Percentiles rank a stretch among this genome's conserved stretches.
Evolutionary conservation across 73 alveolate genomes (phyloP).

Genomic region (Tetrahymena borealis): DNA sequence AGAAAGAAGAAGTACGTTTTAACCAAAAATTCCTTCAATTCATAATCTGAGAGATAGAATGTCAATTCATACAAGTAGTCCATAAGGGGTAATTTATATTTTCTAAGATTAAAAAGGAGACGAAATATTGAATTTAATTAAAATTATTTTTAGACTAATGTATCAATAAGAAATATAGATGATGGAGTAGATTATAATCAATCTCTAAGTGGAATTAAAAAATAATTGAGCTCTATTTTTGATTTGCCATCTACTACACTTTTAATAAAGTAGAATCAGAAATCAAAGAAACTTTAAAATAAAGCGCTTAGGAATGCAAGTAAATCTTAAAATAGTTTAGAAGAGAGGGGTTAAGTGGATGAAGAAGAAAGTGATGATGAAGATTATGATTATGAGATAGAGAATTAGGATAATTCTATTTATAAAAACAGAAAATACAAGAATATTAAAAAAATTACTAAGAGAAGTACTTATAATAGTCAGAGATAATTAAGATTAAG

Average conservation of each 20-base stretch:
- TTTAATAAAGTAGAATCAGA: neutral
- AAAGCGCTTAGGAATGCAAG: neutral
- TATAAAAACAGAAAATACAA: neutral
- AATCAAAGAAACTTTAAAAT: neutral
- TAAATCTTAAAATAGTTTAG: neutral
- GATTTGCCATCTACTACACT: neutral
- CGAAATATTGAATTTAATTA: too few species aligned
- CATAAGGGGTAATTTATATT: too few species aligned
- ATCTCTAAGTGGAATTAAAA: neutral
- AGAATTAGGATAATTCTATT: neutral
- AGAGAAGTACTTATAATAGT: neutral
- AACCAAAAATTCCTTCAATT: neutral
- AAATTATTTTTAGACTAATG: too few species aligned
- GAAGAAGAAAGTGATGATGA: neutral
- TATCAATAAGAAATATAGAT: too few species aligned
- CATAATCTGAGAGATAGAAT: too few species aligned
- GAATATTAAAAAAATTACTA: neutral
- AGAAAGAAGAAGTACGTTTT: neutral
- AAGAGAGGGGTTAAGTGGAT: neutral
- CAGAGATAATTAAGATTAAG: neutral
- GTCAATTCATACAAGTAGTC: too few species aligned
- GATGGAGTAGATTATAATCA: neutral
- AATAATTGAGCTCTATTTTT: neutral
- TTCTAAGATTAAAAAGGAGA: too few species aligned
- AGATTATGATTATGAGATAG: neutral